phyloP scores from a whole-genome alignment of 177 flowering plant genomes.

The Telopea speciosissima region DNA sequence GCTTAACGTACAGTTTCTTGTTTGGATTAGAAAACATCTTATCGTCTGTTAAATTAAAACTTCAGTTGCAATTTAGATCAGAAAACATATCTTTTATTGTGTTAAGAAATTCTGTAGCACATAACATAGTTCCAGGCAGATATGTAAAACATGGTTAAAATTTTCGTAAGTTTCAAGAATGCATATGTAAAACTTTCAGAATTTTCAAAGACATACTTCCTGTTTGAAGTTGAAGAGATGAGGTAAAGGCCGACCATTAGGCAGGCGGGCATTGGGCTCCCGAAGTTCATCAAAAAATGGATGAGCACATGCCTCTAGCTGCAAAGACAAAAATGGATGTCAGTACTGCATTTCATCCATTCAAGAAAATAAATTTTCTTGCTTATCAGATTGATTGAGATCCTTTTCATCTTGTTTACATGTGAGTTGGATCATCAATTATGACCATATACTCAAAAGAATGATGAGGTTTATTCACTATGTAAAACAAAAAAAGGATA shows the following conservation, averaged over 20 bases:
- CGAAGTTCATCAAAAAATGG: constrained; percentile 90
- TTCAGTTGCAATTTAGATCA: no score
- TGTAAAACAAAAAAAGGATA: no score
- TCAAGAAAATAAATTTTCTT: neutral
- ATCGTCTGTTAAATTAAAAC: no score
- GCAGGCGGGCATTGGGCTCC: constrained; percentile 79
- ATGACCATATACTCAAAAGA: no score
- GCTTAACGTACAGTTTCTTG: no score
- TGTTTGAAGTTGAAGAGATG: constrained; percentile 80
- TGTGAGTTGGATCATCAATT: no score
- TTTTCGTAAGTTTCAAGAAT: constrained; percentile 5
- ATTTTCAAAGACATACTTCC: constrained; percentile 41
- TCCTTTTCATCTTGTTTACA: no score
- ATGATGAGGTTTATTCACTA: no score
- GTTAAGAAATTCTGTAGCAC: neutral
- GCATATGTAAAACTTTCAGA: neutral
- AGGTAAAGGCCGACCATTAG: constrained; percentile 83
- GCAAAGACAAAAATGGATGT: constrained; percentile 19
- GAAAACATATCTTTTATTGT: no score
- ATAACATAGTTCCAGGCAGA: no score
- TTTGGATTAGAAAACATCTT: no score
- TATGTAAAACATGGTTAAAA: neutral
- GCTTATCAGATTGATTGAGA: no score
- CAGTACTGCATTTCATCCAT: neutral
- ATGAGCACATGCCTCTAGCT: constrained; percentile 91